Evolutionary conservation across 192 early-diverging fungal species (phyloP), one percentile per base, ranked within the genome.

Genomic region (Podila verticillata): DNA sequence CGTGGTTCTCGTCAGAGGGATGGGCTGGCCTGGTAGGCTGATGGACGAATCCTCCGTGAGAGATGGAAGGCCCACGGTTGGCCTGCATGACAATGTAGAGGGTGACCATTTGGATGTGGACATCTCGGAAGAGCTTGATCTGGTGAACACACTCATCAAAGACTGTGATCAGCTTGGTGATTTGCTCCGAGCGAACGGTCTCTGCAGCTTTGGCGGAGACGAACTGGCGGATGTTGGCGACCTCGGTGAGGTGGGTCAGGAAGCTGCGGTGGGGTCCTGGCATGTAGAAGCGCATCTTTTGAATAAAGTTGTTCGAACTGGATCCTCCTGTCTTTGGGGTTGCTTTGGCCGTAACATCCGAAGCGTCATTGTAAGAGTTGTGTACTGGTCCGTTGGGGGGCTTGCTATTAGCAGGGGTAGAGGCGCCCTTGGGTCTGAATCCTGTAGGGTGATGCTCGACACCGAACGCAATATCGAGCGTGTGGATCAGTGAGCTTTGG

Each of bases 221-320:
- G 61, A 86, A 94, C 28, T 88, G 87, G 59, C 94, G 89, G 47
- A 95, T 82, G 65, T 87, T 85, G 71, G 93, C 87, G 5, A 86
- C 84, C n/a, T 85, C 82, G 6, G 89, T 87, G 17, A 95, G 72
- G 66, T 94, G 92, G 39, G 92, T 88, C 34, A 99, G 84, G 80
- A 98, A 99, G 39, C 86, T 85, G 29, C 96, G 94, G 81, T 97
- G 95, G 5, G 90, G 86, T 62, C 91, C 90, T 8, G 97, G 95
- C 90, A 99, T 95, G 82, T 97, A 96, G 69, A 93, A 88, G 57
- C 96, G 92, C 95, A 99, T 99, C 51, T 92, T 93, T 58, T 92
- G 88, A 57, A 83, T 94, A 87, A 90, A 90, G 81, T 94, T 93
- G 78, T 91, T 93, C 61, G 68, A 85, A 62, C 81, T 89, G 56